Base-by-base conservation (phyloP, 768 basidiomycete genomes). In the Hypholoma sublateritium region DNA sequence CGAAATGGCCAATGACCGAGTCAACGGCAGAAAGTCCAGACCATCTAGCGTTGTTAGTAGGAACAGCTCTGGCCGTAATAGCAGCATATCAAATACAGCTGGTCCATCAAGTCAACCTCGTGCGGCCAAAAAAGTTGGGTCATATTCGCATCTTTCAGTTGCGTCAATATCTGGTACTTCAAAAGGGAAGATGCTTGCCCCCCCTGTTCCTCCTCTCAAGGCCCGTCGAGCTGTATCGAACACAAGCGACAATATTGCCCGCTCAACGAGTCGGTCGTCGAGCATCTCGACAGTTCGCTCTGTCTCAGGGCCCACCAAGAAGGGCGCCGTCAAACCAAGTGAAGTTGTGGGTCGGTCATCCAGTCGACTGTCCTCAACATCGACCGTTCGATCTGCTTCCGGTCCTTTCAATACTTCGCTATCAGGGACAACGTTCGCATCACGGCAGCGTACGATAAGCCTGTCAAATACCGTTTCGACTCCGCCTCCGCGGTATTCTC, bases 361-460 rank as follows among this genome's bases (percentile, higher is more conserved):
- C 4, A 91, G 88, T 55, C 80, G 82, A 58, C 54, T 85, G 60
- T 89, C 88, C 2, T 75, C 71, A 35, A 70, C 76, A 24, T 81
- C 85, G 2, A 73, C 79, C 4, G 75, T 67, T 52, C 82, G 92
- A 52, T 88, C 90, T 14, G 82, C 86, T 16, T 91, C 91, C 19
- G 89, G 90, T 24, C 85, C 89, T 9, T 70, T 81, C 55, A 69
- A 68, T 39, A 62, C 76, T n/a, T 72, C 80, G 17, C 50, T 90
- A 17, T 79, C 80, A 58, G 75, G 76, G 28, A 80, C 91, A 4
- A 94, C 92, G 7, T 91, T 86, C 68, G 80, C 92, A 32, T 93
- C 92, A n/a, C 83, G 92, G 28, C 92, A 93, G 64, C 81, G 92
- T 19, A 92, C 91, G 19, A 72, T 79, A 32, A 93, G 91, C 66